Base-by-base conservation (phyloP, 148 eudicot species). In the Chenopodium suecicum region DNA sequence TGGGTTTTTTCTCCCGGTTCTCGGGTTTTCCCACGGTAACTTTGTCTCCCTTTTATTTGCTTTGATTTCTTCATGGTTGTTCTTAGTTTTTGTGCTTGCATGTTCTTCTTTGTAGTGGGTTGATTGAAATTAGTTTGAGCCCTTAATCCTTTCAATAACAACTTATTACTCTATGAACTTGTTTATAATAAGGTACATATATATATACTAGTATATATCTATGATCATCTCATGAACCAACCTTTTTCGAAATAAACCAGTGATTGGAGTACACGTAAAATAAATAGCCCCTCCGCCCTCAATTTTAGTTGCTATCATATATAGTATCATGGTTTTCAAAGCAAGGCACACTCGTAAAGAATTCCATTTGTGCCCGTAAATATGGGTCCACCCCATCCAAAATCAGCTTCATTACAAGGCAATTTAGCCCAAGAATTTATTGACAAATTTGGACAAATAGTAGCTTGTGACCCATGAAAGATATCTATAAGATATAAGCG, bases 341-440 rank as follows among this genome's bases (percentile, higher is more conserved):
- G 74, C 74, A 71, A 44, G 14, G 29, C 4, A 19, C 52, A 70
- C 73, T 1, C 47, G 14, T 13, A 66, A 66, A 27, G 34, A 9
- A 65, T 23, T n/a, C 52, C 52, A 48, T 48, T 48, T 9, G 13
- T 48, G 52, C 52, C 52, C 13, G 10, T 48, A 11, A 48, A 48
- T 48, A 9, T 11, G 3, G 54, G 54, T 9, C 54, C 54, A 11
- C 54, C 54, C 14, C 3, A 10, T 48, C 11, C 3, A 48, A 48
- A 82, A 50, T 78, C 71, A 1, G 81, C 9, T 8, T 71, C 77
- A 70, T 70, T 9, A 17, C 47, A 13, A 1, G 76, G 70, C 31
- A 82, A 10, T 70, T 29, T 58, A 31, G 48, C 41, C 77, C 84
- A 78, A 17, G 70, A 34, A 27, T 64, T 62, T 31, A 72, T 77